Percentiles rank a stretch among this genome's conserved stretches.
These are phyloP conservation scores for Cucurbita argyrosperma DNA, from an alignment of 306 rosid genomes.

Conservation along the genomic window DNA sequence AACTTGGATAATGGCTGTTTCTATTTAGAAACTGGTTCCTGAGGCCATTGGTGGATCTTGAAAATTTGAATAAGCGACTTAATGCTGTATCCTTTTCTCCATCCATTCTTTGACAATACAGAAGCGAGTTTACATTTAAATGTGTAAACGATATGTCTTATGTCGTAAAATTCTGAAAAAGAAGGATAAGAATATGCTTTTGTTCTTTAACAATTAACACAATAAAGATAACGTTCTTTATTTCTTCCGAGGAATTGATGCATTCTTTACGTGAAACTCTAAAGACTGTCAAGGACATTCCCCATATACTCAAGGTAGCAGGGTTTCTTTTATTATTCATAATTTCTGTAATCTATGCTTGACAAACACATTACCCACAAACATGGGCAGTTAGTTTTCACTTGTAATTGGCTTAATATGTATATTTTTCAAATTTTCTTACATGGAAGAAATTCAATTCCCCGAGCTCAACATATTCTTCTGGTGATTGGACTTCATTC, in stretches of 20 bases:
- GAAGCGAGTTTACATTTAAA: not conserved
- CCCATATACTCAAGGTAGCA: slow-evolving; percentile 71
- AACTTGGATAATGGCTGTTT: not conserved
- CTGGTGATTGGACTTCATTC: slow-evolving; percentile 78
- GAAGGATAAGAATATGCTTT: not conserved
- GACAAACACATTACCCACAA: not conserved
- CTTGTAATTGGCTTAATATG: slow-evolving; percentile 2
- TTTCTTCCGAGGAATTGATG: slow-evolving; percentile 57
- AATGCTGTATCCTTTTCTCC: slow-evolving; percentile 60
- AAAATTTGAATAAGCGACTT: slow-evolving; percentile 61
- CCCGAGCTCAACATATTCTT: slow-evolving; percentile 71
- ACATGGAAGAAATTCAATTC: slow-evolving; percentile 72
- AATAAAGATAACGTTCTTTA: slow-evolving; percentile 80
- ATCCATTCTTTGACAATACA: slow-evolving; percentile 5
- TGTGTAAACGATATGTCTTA: not conserved
- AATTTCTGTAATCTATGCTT: not conserved
- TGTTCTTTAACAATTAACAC: slow-evolving; percentile 41
- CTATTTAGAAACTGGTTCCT: slow-evolving; percentile 72
- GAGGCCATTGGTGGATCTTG: slow-evolving; percentile 90
- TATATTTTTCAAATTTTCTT: slow-evolving; percentile 11
- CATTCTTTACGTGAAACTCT: slow-evolving; percentile 63
- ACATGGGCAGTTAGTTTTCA: slow-evolving; percentile 5
- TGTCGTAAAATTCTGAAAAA: not conserved
- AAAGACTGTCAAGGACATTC: slow-evolving; percentile 79
- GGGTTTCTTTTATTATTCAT: not conserved